Conservation (phyloP, 352 stramenopile genomes). For the Aphanomyces euteiches region DNA sequence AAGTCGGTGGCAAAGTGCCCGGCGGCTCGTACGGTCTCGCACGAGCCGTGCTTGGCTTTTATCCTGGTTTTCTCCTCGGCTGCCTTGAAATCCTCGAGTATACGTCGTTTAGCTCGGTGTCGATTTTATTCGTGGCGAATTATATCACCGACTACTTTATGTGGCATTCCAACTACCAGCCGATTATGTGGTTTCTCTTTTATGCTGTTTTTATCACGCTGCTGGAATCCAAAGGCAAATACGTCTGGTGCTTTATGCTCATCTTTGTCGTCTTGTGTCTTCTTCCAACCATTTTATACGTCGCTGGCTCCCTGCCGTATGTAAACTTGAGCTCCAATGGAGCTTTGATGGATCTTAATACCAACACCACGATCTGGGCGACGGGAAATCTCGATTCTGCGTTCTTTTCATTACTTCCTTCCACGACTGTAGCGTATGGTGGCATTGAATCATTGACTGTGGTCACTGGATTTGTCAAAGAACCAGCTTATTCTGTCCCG, state of each 20-base stretch:
- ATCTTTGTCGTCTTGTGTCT: neutral
- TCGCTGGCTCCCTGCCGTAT: neutral
- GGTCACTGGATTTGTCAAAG: conserved; percentile 9
- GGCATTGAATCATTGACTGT: conserved; percentile 3
- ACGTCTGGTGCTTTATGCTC: neutral
- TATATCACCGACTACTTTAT: conserved; percentile 19
- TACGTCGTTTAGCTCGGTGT: conserved; percentile 24
- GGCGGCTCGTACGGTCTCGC: conserved; percentile 37
- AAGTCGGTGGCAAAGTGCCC: conserved; percentile 28
- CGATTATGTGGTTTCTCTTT: conserved; percentile 28
- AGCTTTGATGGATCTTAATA: neutral
- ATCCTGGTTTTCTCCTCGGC: conserved; percentile 34
- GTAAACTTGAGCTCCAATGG: neutral
- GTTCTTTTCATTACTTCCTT: neutral
- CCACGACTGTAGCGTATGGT: neutral
- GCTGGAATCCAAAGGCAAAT: neutral
- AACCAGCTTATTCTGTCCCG: neutral
- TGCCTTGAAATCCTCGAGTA: conserved; percentile 33
- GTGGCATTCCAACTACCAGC: conserved; percentile 8
- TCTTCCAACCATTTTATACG: neutral
- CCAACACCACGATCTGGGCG: neutral
- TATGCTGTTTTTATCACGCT: neutral
- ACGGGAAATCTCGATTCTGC: neutral
- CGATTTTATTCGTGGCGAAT: conserved; percentile 34
- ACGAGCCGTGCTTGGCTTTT: conserved; percentile 35